These are phyloP conservation scores for Castanopsis chinensis DNA, from an alignment of 306 rosid genomes.

Conservation along the genomic window DNA sequence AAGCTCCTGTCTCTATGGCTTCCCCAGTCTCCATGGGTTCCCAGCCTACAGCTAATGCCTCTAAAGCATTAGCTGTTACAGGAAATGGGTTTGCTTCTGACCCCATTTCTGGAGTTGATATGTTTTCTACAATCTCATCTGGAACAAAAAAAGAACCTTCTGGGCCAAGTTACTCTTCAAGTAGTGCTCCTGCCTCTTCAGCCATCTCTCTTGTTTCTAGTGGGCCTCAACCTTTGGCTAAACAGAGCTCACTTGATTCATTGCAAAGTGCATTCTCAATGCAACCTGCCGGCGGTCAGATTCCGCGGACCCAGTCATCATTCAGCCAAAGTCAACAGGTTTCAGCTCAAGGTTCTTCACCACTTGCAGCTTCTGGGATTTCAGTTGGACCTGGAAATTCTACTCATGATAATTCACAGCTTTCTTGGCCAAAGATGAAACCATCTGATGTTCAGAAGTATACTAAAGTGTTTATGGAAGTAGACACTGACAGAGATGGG, in stretches of 20 bases:
- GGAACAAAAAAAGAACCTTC: conserved; percentile 49
- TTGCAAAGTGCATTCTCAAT: conserved; percentile 57
- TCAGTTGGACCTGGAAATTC: conserved; percentile 58
- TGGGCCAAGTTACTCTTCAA: conserved; percentile 48
- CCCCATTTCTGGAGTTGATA: conserved; percentile 48
- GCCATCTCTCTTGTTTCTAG: conserved; percentile 56
- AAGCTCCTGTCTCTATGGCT: conserved; percentile 42
- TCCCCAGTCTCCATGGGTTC: conserved; percentile 40
- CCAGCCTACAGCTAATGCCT: conserved; percentile 44
- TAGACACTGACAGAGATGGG: conserved; percentile 93
- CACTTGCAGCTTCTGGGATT: conserved; percentile 51
- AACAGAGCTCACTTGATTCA: conserved; percentile 59
- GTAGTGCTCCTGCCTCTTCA: conserved; percentile 41
- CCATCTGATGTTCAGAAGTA: conserved; percentile 93
- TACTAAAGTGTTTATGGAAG: conserved; percentile 81
- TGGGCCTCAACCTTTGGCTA: conserved; percentile 52
- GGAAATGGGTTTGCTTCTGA: conserved; percentile 74
- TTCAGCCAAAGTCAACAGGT: conserved; percentile 52
- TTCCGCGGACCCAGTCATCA: conserved; percentile 50
- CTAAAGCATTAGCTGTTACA: conserved; percentile 50
- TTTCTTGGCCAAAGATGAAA: conserved; percentile 94
- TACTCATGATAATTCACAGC: conserved; percentile 50
- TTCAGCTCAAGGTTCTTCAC: conserved; percentile 53
- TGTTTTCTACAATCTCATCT: conserved; percentile 48
- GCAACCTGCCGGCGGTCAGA: conserved; percentile 49